A percentile compares a stretch with the other conserved stretches of the same genome.
Conservation (phyloP, 192 early-diverging fungal species). For the Neocallimastix lanati region DNA sequence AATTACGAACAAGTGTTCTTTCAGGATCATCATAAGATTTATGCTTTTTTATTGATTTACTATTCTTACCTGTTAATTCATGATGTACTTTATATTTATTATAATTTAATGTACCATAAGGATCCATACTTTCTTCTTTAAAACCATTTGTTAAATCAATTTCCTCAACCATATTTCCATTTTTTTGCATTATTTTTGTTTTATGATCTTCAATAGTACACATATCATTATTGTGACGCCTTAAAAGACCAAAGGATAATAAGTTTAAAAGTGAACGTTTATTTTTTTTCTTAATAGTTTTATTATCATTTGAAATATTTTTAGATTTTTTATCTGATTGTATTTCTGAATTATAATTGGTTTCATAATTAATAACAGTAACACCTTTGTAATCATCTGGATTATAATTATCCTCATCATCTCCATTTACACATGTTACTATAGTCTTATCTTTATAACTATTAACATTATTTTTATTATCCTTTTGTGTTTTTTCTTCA, state of each 20-base stretch:
- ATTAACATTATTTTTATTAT: background rate
- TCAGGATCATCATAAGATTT: background rate
- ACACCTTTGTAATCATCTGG: background rate
- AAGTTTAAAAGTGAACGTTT: background rate
- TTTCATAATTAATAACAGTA: background rate
- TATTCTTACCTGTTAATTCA: background rate
- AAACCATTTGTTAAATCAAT: background rate
- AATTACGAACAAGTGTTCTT: background rate
- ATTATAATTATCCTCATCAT: background rate
- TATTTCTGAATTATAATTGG: background rate
- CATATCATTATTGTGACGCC: no score
- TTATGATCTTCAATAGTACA: no score
- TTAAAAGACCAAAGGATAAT: background rate
- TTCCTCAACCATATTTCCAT: background rate
- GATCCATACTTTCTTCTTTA: no score
- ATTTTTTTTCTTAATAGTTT: background rate
- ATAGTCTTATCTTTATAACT: background rate
- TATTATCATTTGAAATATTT: background rate
- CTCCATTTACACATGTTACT: background rate
- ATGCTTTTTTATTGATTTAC: background rate
- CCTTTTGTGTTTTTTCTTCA: background rate
- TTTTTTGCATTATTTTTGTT: no score
- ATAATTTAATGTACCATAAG: no score
- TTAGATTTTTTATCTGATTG: no score
- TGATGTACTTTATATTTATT: no score